phyloP scores from a whole-genome alignment of 768 basidiomycete genomes.

The Lyophyllum shimeji region DNA sequence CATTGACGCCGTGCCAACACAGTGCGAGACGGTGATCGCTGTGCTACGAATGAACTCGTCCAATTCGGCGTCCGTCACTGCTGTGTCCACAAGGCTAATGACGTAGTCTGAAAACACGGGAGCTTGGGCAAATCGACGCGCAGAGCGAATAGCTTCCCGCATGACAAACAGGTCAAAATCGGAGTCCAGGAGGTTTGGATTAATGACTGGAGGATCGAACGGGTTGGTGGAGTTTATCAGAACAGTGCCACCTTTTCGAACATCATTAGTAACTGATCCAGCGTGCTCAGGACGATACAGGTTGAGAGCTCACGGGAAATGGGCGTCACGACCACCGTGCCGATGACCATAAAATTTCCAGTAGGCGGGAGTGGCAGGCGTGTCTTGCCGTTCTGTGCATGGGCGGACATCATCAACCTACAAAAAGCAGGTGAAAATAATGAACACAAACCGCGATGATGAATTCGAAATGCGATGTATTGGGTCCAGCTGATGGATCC shows the following conservation, averaged over 20 bases:
- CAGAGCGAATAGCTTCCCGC: conserved; percentile 25
- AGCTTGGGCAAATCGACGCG: conserved; percentile 23
- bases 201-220: conserved; percentile 45
- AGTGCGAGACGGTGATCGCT: conserved; percentile 31
- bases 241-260: conserved; percentile 25
- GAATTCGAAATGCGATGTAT: conserved; percentile 28
- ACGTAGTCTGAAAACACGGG: conserved; percentile 27
- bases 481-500: conserved; percentile 28
- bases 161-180: conserved; percentile 26
- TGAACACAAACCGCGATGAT: conserved; percentile 25
- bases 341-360: conserved; percentile 27
- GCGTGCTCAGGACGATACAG: not conserved
- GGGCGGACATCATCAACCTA: not conserved
- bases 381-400: conserved; percentile 22
- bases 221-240: conserved; percentile 38
- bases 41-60: conserved; percentile 24
- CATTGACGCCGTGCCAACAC: conserved; percentile 34
- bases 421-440: not conserved
- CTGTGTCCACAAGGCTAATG: conserved; percentile 20
- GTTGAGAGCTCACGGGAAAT: conserved; percentile 23
- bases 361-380: conserved; percentile 22
- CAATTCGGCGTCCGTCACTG: conserved; percentile 28
- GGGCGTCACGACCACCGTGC: conserved; percentile 24
- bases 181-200: conserved; percentile 44
- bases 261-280: not conserved